Evolutionary conservation across 176 grass and related monocot genomes (phyloP), one percentile per base, ranked within the genome.

Genomic region (Musa itinerans): DNA sequence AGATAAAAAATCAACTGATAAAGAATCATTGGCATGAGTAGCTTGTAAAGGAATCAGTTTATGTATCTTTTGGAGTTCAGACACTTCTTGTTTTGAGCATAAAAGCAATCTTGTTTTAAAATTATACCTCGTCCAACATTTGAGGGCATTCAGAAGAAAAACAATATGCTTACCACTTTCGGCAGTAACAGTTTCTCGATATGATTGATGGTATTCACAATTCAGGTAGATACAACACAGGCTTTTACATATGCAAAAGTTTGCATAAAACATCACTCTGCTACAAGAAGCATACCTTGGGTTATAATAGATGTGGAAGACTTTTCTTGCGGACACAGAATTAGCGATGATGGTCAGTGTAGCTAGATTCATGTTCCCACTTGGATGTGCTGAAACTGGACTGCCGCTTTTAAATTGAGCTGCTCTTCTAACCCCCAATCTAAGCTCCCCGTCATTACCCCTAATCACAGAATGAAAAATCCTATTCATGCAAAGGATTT

Each of bases 391-490:
- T 48, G 81, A 52, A 83, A 80, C 66, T 63, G 76, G 69, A 80
- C 56, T 62, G 63, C 14, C 56, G 50, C 74, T 75, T 72, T 92
- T 95, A 68, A 99, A 83, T 85, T 94, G 96, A 81, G 85, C 58
- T 15, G 86, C 84, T 64, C 96, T 94, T 81, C 91, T 87, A 67
- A 99, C 83, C 16, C 96, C 96, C 74, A 99, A 68, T 69, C 85
- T 94, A 54, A 99, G 81, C 82, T 89, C 91, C 10, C 88, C 91
- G 52, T 91, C 91, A 83, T 99, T 85, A 62, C 96, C 88, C 26
- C 96, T 99, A 67, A 65, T 82, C 8, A 74, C 22, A 34, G 4
- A 9, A 56, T 19, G 12, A 74, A 34, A 10, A 10, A 27, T 24
- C 8, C 9, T 11, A 13, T 52, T 23, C 20, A 8, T 8, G 14